A percentile compares a stretch with the other conserved stretches of the same genome.
These are phyloP conservation scores for Leccinum boreale DNA, from an alignment of 768 basidiomycete genomes.

Conservation along the genomic window DNA sequence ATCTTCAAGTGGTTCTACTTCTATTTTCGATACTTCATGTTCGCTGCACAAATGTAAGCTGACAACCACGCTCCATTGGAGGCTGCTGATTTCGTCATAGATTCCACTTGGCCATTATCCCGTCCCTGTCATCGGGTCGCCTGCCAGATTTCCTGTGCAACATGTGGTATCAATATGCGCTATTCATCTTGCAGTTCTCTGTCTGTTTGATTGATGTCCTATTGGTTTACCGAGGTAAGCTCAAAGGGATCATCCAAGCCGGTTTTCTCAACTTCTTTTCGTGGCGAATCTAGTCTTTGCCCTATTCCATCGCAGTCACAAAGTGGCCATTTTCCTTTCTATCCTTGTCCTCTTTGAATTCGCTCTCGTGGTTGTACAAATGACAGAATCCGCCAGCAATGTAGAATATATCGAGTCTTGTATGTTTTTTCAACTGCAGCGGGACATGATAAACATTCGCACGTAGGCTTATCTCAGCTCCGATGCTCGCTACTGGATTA, in stretches of 20 bases:
- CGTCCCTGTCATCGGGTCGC: slow-evolving; percentile 8
- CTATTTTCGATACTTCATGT: slow-evolving; percentile 17
- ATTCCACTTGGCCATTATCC: slow-evolving; percentile 5
- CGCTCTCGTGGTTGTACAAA: slow-evolving; percentile 11
- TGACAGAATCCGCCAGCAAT: slow-evolving; percentile 14
- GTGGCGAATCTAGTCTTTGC: slow-evolving; percentile 15
- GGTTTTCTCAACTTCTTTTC: not conserved
- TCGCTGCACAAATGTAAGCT: slow-evolving; percentile 11
- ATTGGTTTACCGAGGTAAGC: slow-evolving; percentile 25
- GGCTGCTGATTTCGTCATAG: slow-evolving; percentile 1
- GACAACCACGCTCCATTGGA: not conserved
- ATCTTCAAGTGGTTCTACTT: slow-evolving; percentile 15
- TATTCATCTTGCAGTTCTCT: slow-evolving; percentile 7
- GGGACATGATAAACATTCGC: not conserved
- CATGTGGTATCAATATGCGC: slow-evolving; percentile 9
- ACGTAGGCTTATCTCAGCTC: slow-evolving; percentile 14
- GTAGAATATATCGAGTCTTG: slow-evolving; percentile 14
- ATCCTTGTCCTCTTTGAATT: slow-evolving; percentile 17
- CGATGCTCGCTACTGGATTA: not conserved
- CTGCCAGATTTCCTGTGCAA: slow-evolving; percentile 3
- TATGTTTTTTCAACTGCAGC: slow-evolving; percentile 20
- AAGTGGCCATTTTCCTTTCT: slow-evolving; percentile 20
- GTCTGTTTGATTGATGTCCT: slow-evolving; percentile 17
- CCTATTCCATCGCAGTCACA: slow-evolving; percentile 35
- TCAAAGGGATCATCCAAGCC: not conserved